Evolutionary conservation across 2,329 filamentous ascomycete genomes (phyloP).

Genomic region (Penicillium sp.): DNA sequence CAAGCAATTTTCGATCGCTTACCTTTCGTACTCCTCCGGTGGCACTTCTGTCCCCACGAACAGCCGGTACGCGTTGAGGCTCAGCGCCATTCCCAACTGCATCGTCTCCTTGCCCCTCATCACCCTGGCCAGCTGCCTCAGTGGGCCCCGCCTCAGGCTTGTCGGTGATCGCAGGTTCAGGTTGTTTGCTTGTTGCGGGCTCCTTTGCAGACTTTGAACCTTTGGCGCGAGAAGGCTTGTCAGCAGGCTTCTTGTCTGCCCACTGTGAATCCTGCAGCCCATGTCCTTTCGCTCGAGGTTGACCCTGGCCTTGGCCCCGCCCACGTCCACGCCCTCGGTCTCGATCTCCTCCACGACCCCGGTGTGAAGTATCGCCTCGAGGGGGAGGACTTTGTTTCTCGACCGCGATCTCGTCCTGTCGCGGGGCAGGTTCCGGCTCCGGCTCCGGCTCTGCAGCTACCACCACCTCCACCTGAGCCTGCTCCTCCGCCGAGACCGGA

Average conservation of each 20-base stretch:
- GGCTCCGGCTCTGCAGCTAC: constrained; percentile 15
- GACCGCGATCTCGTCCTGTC: constrained; percentile 14
- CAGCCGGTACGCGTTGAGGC: constrained; percentile 44
- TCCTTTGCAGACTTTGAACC: constrained; percentile 20
- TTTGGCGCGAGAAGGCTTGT: constrained; percentile 5
- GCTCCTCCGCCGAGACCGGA: constrained; percentile 42
- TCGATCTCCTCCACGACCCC: constrained; percentile 33
- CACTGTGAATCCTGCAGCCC: constrained; percentile 13
- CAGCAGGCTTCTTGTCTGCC: constrained; percentile 19
- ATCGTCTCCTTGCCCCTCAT: constrained; percentile 15
- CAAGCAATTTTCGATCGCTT: constrained; percentile 5
- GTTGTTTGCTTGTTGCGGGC: constrained; percentile 16
- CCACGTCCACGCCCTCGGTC: constrained; percentile 34
- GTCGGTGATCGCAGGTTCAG: constrained; percentile 9
- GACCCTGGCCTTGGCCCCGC: constrained; percentile 31
- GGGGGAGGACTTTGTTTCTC: constrained; percentile 21
- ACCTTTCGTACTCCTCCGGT: constrained; percentile 56
- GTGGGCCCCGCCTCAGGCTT: constrained; percentile 11
- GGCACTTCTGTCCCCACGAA: constrained; percentile 56
- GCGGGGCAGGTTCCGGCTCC: constrained; percentile 5
- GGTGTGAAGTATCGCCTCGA: constrained; percentile 28
- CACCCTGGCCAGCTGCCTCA: constrained; percentile 8
- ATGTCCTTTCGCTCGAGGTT: constrained; percentile 21
- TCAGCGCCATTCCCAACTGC: constrained; percentile 22
- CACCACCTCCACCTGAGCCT: constrained; percentile 25